These are phyloP conservation scores for Calonectria henricotiae DNA, from an alignment of 2,329 filamentous ascomycete species.

Conservation along the genomic window DNA sequence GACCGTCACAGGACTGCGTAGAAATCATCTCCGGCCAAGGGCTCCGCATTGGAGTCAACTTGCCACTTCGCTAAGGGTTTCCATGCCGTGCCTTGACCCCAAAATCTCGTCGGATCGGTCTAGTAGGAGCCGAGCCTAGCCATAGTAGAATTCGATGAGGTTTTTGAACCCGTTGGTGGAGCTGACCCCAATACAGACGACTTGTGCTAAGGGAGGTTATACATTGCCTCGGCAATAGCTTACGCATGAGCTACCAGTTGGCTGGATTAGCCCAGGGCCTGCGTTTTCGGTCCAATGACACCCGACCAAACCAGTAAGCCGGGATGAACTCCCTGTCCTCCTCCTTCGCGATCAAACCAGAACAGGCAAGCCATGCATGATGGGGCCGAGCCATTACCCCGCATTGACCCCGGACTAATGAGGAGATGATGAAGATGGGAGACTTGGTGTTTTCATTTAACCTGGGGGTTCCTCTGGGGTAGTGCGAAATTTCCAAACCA, in stretches of 20 bases:
- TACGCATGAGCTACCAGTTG: not conserved
- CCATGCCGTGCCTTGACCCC: not conserved
- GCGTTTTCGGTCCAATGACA: not conserved
- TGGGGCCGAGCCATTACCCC: constrained; percentile 11
- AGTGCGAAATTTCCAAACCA: not conserved
- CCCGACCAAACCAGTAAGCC: not conserved
- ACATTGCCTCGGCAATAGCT: not conserved
- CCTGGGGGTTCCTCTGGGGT: not conserved
- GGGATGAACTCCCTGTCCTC: not conserved
- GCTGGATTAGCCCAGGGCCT: not conserved
- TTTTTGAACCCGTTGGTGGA: constrained; percentile 1
- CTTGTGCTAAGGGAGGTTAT: not conserved
- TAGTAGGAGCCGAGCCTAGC: constrained; percentile 14
- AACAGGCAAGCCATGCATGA: not conserved
- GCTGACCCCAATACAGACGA: not conserved
- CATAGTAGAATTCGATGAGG: not conserved
- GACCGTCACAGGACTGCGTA: no score
- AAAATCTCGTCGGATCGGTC: constrained; percentile 17
- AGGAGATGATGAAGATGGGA: constrained; percentile 3
- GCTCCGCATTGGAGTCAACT: constrained; percentile 9
- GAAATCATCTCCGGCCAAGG: not conserved
- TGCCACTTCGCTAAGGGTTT: not conserved
- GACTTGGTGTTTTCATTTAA: constrained; percentile 18
- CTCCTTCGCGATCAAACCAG: no score
- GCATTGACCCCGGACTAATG: constrained; percentile 15